These are phyloP conservation scores for Biscutella auriculata DNA, from an alignment of 441 rosid species.

Conservation along the genomic window DNA sequence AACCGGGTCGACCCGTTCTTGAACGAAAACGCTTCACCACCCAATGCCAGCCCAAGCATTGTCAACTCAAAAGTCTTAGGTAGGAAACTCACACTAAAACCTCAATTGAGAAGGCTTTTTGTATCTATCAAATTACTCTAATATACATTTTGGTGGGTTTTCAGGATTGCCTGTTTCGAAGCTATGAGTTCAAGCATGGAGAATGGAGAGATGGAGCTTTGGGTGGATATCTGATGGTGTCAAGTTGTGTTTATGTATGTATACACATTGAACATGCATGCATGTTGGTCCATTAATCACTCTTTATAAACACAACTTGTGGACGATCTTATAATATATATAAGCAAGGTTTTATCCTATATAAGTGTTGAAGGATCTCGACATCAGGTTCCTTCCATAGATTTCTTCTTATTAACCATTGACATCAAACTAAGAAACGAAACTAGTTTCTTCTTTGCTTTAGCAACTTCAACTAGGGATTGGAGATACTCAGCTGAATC, in stretches of 20 bases:
- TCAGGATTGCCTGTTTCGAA: slow-evolving; percentile 75
- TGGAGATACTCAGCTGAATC: slow-evolving; percentile 11
- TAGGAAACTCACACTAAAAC: slow-evolving; percentile 7
- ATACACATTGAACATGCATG: no score
- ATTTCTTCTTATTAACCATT: slow-evolving; percentile 5
- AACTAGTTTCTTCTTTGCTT: slow-evolving; percentile 10
- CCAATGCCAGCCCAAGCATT: slow-evolving; percentile 72
- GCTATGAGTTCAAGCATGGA: slow-evolving; percentile 32
- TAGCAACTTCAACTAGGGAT: slow-evolving; percentile 8
- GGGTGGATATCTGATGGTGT: slow-evolving; percentile 7
- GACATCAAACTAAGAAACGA: slow-evolving; percentile 14
- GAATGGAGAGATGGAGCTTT: not conserved
- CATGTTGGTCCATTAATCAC: slow-evolving; percentile 13
- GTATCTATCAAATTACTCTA: no score
- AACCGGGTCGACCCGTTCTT: slow-evolving; percentile 71
- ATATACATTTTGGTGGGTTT: not conserved
- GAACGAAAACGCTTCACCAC: slow-evolving; percentile 65
- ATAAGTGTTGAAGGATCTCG: no score
- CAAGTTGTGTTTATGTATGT: slow-evolving; percentile 17
- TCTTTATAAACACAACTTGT: slow-evolving; percentile 1
- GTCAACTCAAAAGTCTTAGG: slow-evolving; percentile 85
- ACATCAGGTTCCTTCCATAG: not conserved
- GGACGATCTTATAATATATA: not conserved
- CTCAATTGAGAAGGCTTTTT: no score
- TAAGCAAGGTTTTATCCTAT: not conserved